Conservation (phyloP, 208 protist genomes). For the Trypanosoma cruzi region DNA sequence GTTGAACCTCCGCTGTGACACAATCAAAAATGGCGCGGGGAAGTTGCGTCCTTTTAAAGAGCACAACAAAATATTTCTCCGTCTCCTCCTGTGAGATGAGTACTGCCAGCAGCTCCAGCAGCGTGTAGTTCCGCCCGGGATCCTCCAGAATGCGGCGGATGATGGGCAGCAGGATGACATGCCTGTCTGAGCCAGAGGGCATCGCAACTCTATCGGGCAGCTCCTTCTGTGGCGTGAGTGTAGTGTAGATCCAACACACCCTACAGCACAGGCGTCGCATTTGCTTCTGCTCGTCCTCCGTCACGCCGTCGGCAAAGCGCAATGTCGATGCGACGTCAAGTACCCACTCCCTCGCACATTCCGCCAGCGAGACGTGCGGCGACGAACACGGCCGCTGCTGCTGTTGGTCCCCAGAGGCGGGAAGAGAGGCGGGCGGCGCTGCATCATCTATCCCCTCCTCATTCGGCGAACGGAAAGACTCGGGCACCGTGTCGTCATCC, state of each 20-base stretch:
- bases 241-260: conserved; percentile 59
- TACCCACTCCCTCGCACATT: conserved; percentile 37
- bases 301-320: conserved; percentile 22
- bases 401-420: neutral
- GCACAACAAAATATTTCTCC: neutral
- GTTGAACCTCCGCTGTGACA: conserved; percentile 18
- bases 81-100: conserved; percentile 57
- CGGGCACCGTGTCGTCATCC: neutral
- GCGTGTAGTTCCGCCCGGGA: conserved; percentile 37
- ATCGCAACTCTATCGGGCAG: neutral
- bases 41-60: conserved; percentile 33
- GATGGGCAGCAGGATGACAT: conserved; percentile 43
- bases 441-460: neutral
- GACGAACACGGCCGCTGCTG: neutral
- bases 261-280: conserved; percentile 43
- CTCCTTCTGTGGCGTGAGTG: neutral
- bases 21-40: conserved; percentile 27
- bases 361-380: neutral
- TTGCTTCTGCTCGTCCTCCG: conserved; percentile 23
- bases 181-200: neutral
- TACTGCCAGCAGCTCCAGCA: conserved; percentile 72
- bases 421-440: neutral
- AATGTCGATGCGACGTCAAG: conserved; percentile 40
- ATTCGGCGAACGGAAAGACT: no score
- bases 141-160: conserved; percentile 50